Evolutionary conservation across 2,329 filamentous ascomycete species (phyloP).

Genomic region (Byssoonygena ceratinophila): DNA sequence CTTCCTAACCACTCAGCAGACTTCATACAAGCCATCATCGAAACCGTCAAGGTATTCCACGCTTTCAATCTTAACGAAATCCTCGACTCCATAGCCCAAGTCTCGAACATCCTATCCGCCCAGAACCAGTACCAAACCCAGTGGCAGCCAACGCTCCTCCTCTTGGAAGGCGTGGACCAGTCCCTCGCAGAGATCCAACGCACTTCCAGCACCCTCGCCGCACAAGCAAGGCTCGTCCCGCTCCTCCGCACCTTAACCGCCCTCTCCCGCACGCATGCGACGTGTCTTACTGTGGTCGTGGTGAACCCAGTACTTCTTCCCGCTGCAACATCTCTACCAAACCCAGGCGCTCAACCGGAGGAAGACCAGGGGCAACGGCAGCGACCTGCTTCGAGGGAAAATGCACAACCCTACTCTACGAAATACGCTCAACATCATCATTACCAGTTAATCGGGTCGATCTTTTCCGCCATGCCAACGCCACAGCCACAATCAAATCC

Average conservation of each 20-base stretch:
- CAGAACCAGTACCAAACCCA: constrained; percentile 1
- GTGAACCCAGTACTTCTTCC: constrained; percentile 29
- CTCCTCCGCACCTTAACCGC: constrained; percentile 27
- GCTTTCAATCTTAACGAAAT: constrained; percentile 16
- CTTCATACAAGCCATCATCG: constrained; percentile 10
- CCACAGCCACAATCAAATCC: background rate
- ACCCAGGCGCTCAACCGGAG: background rate
- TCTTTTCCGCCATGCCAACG: background rate
- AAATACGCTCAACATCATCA: background rate
- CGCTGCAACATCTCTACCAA: background rate
- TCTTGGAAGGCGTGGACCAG: constrained; percentile 31
- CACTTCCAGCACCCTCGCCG: constrained; percentile 29
- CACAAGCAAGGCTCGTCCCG: constrained; percentile 26
- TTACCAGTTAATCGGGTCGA: background rate
- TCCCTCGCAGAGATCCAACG: constrained; percentile 31
- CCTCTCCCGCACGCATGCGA: constrained; percentile 24
- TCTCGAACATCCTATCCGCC: constrained; percentile 15
- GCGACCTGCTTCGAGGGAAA: background rate
- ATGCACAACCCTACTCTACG: background rate
- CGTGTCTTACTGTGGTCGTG: constrained; percentile 27
- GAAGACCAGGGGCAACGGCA: too few relatives aligned
- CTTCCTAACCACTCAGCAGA: constrained; percentile 8
- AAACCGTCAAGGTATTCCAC: constrained; percentile 14
- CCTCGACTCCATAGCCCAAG: constrained; percentile 12
- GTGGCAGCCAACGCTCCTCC: constrained; percentile 18